These are phyloP conservation scores for Halophytophthora polymorphica DNA, from an alignment of 352 stramenopile genomes.

Conservation along the genomic window DNA sequence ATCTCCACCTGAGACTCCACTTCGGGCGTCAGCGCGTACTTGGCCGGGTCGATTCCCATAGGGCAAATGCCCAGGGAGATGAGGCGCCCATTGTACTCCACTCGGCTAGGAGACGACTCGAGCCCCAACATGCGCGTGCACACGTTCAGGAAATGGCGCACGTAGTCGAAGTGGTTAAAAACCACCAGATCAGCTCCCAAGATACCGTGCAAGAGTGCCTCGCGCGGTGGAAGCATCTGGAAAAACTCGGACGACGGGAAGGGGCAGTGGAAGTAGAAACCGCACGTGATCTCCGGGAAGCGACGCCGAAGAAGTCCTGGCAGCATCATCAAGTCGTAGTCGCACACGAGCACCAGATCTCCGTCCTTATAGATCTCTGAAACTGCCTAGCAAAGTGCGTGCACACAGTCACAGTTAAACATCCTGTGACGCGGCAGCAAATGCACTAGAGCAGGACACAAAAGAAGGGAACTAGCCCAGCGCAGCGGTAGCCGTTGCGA, in stretches of 20 bases:
- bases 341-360: slow-evolving; percentile 85
- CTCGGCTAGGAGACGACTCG: slow-evolving; percentile 79
- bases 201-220: slow-evolving; percentile 77
- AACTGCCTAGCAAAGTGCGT: slow-evolving; percentile 32
- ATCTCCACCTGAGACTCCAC: slow-evolving; percentile 51
- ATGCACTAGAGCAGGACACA: too few relatives aligned
- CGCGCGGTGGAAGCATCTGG: slow-evolving; percentile 81
- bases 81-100: slow-evolving; percentile 86
- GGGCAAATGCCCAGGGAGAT: slow-evolving; percentile 86
- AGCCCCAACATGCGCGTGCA: slow-evolving; percentile 86
- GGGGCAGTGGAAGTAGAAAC: slow-evolving; percentile 89
- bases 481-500: too few relatives aligned
- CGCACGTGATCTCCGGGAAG: slow-evolving; percentile 76
- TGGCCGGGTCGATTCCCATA: slow-evolving; percentile 86
- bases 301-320: slow-evolving; percentile 70
- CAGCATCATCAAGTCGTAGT: slow-evolving; percentile 89
- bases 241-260: slow-evolving; percentile 91
- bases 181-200: slow-evolving; percentile 83
- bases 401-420: not conserved
- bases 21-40: slow-evolving; percentile 69
- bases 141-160: slow-evolving; percentile 83
- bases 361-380: slow-evolving; percentile 84
- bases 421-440: too few relatives aligned
- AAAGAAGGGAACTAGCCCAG: too few relatives aligned
- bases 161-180: slow-evolving; percentile 91